phyloP scores from a whole-genome alignment of 2,329 filamentous ascomycete genomes.

The Rutstroemia sp. region DNA sequence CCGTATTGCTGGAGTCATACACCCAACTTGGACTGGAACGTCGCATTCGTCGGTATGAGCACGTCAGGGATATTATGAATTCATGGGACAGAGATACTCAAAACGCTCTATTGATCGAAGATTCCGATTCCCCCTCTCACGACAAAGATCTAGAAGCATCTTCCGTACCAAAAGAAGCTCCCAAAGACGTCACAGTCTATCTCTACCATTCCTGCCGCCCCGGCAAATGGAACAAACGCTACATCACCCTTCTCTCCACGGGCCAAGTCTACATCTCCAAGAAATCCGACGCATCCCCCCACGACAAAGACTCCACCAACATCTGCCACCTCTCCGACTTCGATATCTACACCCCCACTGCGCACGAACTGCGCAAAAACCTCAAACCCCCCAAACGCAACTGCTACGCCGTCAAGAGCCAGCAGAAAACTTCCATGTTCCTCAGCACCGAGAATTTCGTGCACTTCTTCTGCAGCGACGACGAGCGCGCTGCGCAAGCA shows the following conservation, averaged over 20 bases:
- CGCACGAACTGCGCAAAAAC: conserved; percentile 57
- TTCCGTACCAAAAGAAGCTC: conserved; percentile 56
- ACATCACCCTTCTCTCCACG: conserved; percentile 62
- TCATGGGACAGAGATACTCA: conserved; percentile 82
- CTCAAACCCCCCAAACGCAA: conserved; percentile 78
- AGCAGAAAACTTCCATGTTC: conserved; percentile 82
- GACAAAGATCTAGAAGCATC: conserved; percentile 56
- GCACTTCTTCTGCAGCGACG: conserved; percentile 83
- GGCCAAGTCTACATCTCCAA: conserved; percentile 70
- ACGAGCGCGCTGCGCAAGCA: conserved; percentile 54
- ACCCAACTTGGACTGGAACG: conserved; percentile 70
- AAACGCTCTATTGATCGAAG: conserved; percentile 64
- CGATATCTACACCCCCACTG: conserved; percentile 77
- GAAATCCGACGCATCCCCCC: conserved; percentile 50
- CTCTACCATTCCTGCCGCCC: conserved; percentile 76
- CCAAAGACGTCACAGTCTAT: conserved; percentile 58
- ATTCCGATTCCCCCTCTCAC: conserved; percentile 47
- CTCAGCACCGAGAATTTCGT: conserved; percentile 77
- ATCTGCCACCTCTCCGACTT: conserved; percentile 87
- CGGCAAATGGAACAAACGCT: conserved; percentile 85
- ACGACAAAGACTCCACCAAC: conserved; percentile 59
- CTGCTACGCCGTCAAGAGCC: conserved; percentile 86
- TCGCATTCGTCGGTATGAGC: conserved; percentile 77
- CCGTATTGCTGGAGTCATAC: conserved; percentile 74
- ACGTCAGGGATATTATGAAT: conserved; percentile 79